Evolutionary conservation across 352 stramenopile genomes (phyloP).

Genomic region (Globisporangium echinulatum): DNA sequence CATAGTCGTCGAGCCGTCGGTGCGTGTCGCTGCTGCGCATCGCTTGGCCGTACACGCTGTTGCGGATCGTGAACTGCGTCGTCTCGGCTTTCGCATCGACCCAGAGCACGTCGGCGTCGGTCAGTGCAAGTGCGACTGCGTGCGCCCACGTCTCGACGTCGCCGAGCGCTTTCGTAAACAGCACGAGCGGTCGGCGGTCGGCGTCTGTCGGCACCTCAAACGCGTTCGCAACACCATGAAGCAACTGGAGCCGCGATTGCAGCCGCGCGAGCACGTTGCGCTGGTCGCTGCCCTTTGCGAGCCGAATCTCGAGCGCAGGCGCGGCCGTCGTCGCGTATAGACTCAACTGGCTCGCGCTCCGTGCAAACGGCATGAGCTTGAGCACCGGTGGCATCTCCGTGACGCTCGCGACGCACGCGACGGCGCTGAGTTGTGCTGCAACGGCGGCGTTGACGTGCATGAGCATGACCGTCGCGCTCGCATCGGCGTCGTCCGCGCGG

Average conservation of each 20-base stretch:
- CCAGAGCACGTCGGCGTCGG: slow-evolving; percentile 56
- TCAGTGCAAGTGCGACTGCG: slow-evolving; percentile 39
- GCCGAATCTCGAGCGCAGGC: slow-evolving; percentile 54
- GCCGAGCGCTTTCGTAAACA: slow-evolving; percentile 45
- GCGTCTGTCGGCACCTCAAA: slow-evolving; percentile 31
- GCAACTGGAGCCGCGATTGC: slow-evolving; percentile 22
- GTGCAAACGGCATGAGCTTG: slow-evolving; percentile 69
- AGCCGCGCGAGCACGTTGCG: slow-evolving; percentile 27
- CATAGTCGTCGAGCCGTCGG: slow-evolving; percentile 59
- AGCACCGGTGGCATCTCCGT: slow-evolving; percentile 43
- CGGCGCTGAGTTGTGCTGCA: slow-evolving; percentile 22
- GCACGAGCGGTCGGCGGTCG: slow-evolving; percentile 22
- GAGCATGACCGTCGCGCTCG: slow-evolving; percentile 43
- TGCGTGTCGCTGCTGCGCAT: slow-evolving; percentile 5
- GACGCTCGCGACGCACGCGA: slow-evolving; percentile 45
- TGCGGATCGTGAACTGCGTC: slow-evolving; percentile 25
- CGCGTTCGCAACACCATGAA: slow-evolving; percentile 57
- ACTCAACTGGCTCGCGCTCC: slow-evolving; percentile 36
- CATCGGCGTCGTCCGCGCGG: slow-evolving; percentile 26
- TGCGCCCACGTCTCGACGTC: slow-evolving; percentile 56
- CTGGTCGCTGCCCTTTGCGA: slow-evolving; percentile 33
- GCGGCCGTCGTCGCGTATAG: slow-evolving; percentile 19
- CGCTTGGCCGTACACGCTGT: slow-evolving; percentile 12
- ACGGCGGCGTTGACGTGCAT: slow-evolving; percentile 35
- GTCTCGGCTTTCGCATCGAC: slow-evolving; percentile 38